Evolutionary conservation across 805 yeast genomes (phyloP).

Genomic region (Blastobotrys mokoenaii): DNA sequence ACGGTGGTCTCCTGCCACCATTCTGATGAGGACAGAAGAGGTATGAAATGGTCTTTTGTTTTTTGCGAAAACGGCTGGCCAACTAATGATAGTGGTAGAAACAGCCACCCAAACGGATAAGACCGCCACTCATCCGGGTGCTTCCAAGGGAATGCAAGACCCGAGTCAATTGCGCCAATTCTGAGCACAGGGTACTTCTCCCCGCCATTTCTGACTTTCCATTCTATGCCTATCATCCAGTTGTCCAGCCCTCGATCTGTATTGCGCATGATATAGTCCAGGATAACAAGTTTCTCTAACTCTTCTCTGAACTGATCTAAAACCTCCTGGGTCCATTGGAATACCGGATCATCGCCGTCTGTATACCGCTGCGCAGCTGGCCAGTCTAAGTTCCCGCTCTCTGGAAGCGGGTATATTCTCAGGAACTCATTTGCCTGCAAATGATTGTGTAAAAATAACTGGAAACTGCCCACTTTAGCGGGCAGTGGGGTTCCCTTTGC

Average conservation of each 20-base stretch:
- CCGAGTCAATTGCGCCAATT: conserved; percentile 70
- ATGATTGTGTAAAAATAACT: conserved; percentile 51
- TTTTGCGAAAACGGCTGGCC: conserved; percentile 57
- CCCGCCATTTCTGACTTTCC: conserved; percentile 24
- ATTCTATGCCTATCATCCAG: conserved; percentile 64
- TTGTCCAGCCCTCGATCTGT: conserved; percentile 70
- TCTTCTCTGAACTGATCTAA: conserved; percentile 49
- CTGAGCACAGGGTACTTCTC: conserved; percentile 34
- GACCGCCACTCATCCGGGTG: conserved; percentile 79
- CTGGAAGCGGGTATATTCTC: conserved; percentile 46
- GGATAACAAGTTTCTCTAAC: conserved; percentile 58
- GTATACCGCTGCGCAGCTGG: conserved; percentile 1
- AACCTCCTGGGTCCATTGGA: conserved; percentile 46
- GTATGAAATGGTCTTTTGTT: conserved; percentile 49
- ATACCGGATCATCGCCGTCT: conserved; percentile 20
- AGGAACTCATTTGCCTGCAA: conserved; percentile 55
- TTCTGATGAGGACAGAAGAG: conserved; percentile 45
- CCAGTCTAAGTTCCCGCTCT: conserved; percentile 9
- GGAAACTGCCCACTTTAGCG: conserved; percentile 58
- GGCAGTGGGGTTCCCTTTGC: conserved; percentile 28
- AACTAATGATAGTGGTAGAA: conserved; percentile 51
- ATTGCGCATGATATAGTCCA: conserved; percentile 66
- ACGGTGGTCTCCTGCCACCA: conserved; percentile 65
- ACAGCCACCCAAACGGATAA: conserved; percentile 73
- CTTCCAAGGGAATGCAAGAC: conserved; percentile 71